phyloP scores from a whole-genome alignment of 805 yeast genomes.

The Wickerhamomyces silvicola region DNA sequence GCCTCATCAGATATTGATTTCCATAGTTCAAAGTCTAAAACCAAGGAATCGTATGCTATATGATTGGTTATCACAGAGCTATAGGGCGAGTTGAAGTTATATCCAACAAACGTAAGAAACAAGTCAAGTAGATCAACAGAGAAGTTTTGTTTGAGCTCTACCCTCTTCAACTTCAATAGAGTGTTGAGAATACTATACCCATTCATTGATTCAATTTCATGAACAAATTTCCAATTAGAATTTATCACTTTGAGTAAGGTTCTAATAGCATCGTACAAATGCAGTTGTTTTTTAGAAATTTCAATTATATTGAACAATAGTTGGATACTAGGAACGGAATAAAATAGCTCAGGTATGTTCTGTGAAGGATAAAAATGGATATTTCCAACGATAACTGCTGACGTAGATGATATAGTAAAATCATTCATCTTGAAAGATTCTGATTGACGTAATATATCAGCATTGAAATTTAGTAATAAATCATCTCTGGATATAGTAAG shows the following conservation, averaged over 20 bases:
- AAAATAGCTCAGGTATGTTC: constrained; percentile 15
- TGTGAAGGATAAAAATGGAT: constrained; percentile 3
- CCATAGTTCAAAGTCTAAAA: constrained; percentile 63
- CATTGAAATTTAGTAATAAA: constrained; percentile 15
- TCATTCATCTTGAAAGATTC: constrained; percentile 1
- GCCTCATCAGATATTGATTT: constrained; percentile 21
- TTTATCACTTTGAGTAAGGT: constrained; percentile 38
- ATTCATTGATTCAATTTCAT: constrained; percentile 52
- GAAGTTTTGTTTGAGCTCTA: constrained; percentile 21
- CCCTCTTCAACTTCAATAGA: constrained; percentile 39
- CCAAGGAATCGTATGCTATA: constrained; percentile 47
- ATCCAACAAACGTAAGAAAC: constrained; percentile 50
- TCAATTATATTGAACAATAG: constrained; percentile 42
- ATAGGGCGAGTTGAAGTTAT: constrained; percentile 40
- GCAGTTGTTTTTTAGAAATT: constrained; percentile 27
- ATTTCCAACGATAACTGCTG: constrained; percentile 7
- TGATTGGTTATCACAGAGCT: constrained; percentile 54
- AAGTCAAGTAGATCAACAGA: constrained; percentile 40
- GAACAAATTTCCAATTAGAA: constrained; percentile 43
- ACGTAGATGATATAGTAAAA: constrained; percentile 1
- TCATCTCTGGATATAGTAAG: constrained; percentile 13
- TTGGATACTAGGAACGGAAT: constrained; percentile 45
- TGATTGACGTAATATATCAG: constrained; percentile 3
- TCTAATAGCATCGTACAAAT: constrained; percentile 30
- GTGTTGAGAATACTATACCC: constrained; percentile 58